These are phyloP conservation scores for Nothophaeocryptopus gaeumannii DNA, from an alignment of 2,329 filamentous ascomycete species.

Conservation along the genomic window DNA sequence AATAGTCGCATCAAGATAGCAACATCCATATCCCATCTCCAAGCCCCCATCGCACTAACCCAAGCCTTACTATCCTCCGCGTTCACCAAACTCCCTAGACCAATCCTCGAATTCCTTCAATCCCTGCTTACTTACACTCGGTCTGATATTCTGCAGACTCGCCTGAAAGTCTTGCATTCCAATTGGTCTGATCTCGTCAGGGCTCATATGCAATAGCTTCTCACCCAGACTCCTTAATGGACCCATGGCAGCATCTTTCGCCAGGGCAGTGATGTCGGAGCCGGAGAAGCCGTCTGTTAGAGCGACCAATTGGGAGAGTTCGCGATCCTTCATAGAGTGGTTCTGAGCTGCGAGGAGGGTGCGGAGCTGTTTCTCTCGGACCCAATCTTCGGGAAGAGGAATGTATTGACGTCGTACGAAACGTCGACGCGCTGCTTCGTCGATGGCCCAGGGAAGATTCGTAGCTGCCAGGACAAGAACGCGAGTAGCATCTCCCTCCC, in stretches of 20 bases:
- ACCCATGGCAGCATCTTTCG: conserved; percentile 97
- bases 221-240: conserved; percentile 87
- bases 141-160: conserved; percentile 79
- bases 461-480: conserved; percentile 93
- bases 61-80: conserved; percentile 71
- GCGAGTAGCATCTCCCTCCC: conserved; percentile 74
- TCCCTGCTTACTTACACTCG: conserved; percentile 82
- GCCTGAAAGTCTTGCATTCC: conserved; percentile 77
- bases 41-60: neutral
- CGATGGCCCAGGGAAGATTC: conserved; percentile 95
- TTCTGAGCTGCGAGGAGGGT: conserved; percentile 85
- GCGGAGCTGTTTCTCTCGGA: conserved; percentile 73
- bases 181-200: conserved; percentile 91
- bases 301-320: conserved; percentile 71
- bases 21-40: neutral
- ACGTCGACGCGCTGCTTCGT: conserved; percentile 84
- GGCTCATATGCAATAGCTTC: conserved; percentile 81
- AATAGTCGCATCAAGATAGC: neutral
- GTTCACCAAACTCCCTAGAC: conserved; percentile 88
- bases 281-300: conserved; percentile 95
- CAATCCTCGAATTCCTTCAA: conserved; percentile 90
- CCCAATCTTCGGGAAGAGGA: conserved; percentile 80
- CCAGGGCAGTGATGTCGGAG: conserved; percentile 91
- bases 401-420: conserved; percentile 97
- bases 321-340: conserved; percentile 67